phyloP scores from a whole-genome alignment of 495 filamentous ascomycete genomes.

The Tetracladium setigerum region DNA sequence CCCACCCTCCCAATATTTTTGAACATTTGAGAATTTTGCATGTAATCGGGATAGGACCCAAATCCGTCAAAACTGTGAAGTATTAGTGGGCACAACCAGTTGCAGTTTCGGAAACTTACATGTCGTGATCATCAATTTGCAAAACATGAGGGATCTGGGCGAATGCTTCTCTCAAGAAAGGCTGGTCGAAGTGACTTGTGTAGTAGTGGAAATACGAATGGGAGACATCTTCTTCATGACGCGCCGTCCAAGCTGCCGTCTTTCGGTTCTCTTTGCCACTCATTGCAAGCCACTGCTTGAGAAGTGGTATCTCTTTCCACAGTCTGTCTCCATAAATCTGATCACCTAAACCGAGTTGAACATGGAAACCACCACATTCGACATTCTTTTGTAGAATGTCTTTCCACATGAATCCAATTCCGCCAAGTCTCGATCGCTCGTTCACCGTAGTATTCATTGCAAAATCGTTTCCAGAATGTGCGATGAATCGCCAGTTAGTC shows the following conservation, averaged over 20 bases:
- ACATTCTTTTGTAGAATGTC: conserved; percentile 96
- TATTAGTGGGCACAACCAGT: conserved; percentile 3
- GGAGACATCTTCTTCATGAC: conserved; percentile 87
- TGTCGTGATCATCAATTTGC: conserved; percentile 94
- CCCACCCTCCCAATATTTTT: conserved; percentile 96
- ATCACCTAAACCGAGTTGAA: conserved; percentile 82
- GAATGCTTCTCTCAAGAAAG: conserved; percentile 86
- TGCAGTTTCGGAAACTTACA: conserved; percentile 55
- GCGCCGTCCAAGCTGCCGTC: conserved; percentile 82
- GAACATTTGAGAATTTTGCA: conserved; percentile 96
- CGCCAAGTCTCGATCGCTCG: conserved; percentile 77
- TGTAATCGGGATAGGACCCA: conserved; percentile 93
- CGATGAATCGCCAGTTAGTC: conserved; percentile 93
- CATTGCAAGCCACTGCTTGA: conserved; percentile 90
- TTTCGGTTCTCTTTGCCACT: conserved; percentile 87
- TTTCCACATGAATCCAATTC: conserved; percentile 95
- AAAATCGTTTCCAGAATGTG: conserved; percentile 94
- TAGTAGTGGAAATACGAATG: conserved; percentile 99
- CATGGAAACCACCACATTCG: conserved; percentile 92
- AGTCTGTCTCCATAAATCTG: conserved; percentile 95
- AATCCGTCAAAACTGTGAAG: conserved; percentile 83
- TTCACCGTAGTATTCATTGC: conserved; percentile 75
- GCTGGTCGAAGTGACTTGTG: conserved; percentile 94
- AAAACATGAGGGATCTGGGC: conserved; percentile 94
- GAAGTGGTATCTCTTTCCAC: conserved; percentile 89